phyloP scores from a whole-genome alignment of 768 basidiomycete species.

The Exidia glandulosa region DNA sequence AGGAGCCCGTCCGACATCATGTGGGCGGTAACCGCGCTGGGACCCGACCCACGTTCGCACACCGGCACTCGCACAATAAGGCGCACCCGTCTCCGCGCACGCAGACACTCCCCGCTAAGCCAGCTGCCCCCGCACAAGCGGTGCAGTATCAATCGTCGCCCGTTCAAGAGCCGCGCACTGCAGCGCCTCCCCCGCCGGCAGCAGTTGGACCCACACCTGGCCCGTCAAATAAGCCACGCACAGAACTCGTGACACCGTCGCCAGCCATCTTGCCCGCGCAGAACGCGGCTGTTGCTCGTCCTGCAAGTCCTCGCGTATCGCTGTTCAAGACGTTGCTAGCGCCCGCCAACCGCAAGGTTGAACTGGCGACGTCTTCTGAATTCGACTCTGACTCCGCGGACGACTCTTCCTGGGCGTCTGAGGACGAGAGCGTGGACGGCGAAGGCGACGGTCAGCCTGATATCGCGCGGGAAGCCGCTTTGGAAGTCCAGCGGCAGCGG shows the following conservation, averaged over 20 bases:
- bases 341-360: conserved; percentile 1
- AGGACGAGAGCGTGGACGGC: conserved; percentile 25
- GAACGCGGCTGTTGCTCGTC: not conserved
- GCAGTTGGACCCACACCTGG: not conserved
- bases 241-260: not conserved
- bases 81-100: not conserved
- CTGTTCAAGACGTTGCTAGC: not conserved
- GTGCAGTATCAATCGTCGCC: not conserved
- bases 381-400: conserved; percentile 34
- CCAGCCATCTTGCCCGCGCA: not conserved
- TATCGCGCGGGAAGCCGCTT: conserved; percentile 34
- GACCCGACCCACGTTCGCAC: not conserved
- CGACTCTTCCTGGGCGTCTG: conserved; percentile 33
- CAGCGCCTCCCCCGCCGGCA: not conserved
- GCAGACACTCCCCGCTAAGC: not conserved
- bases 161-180: not conserved
- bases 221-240: not conserved
- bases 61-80: not conserved
- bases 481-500: conserved; percentile 51
- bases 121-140: not conserved
- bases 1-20: not conserved
- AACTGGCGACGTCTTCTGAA: conserved; percentile 31
- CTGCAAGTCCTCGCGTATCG: not conserved
- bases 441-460: conserved; percentile 10
- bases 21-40: not conserved